Base-by-base conservation (phyloP, 2,329 filamentous ascomycete genomes). In the Alternaria longipes region DNA sequence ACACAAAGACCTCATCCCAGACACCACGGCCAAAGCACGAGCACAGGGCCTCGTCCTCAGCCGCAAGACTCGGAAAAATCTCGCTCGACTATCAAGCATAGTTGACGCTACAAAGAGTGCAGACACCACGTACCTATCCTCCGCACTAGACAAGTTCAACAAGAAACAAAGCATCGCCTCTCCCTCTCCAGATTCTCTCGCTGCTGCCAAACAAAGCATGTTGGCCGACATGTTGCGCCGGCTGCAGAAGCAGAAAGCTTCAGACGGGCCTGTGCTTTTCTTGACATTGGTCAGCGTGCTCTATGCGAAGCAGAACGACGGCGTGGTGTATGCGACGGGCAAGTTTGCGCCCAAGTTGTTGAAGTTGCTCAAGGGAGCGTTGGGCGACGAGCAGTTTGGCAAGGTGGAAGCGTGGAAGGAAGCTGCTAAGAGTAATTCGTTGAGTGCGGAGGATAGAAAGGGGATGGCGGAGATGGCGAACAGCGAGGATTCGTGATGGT, bases 321-420 rank as follows among this genome's bases (percentile, higher is more conserved):
- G 78, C 16, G 62, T 81, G 1, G 66, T 81, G 18, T 81, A 81
- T 56, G 78, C 78, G 9, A 80, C 78, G 38, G 79, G 78, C 8
- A 79, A 79, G 62, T 80, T 78, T 59, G 77, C 78, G 41, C 79
- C 79, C 1, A 80, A 77, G 63, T 49, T 81, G 52, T 59, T 81
- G 46, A 81, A 77, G 59, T 61, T 72, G 53, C 56, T 81, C 30
- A 79, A 77, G 56, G 47, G 62, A 3, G 54, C 40, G 7, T 30
- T 75, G 18, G 52, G 56, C 2, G 54, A 54, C 6, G 74, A 68
- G 34, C 62, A 72, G 47, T 76, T 77, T 53, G 70, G 65, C 28
- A 64, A 63, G 52, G 47, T 80, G 32, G 77, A 81, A 52, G 64
- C 50, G 14, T 75, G 78, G 73, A 81, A 81, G 58, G 78, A 80